Evolutionary conservation across 441 rosid species (phyloP).

Genomic region (Syzygium syzygioides): DNA sequence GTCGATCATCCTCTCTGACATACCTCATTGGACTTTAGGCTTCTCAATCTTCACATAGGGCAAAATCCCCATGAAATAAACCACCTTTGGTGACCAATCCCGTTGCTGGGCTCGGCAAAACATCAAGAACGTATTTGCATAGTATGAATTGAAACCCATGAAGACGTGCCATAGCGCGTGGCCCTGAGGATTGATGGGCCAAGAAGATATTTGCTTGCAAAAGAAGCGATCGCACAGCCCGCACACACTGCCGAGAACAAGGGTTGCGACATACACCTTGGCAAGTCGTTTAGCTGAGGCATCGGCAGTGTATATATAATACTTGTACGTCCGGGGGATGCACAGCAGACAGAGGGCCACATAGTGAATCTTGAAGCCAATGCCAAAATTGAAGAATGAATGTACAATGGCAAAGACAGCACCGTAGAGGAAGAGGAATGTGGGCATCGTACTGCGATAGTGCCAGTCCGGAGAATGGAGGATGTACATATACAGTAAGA

Average conservation of each 20-base stretch:
- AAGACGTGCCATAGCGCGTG: constrained; percentile 53
- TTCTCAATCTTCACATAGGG: constrained; percentile 81
- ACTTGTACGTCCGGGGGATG: constrained; percentile 88
- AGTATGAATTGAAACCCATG: constrained; percentile 85
- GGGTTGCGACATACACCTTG: constrained; percentile 57
- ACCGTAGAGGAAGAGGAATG: constrained; percentile 41
- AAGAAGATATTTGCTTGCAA: constrained; percentile 45
- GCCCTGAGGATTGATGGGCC: constrained; percentile 79
- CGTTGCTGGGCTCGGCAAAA: constrained; percentile 88
- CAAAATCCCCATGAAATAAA: constrained; percentile 42
- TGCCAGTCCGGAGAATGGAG: constrained; percentile 98
- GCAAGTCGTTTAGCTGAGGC: constrained; percentile 58
- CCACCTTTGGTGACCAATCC: constrained; percentile 75
- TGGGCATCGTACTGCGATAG: constrained; percentile 86
- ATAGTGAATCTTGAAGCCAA: constrained; percentile 86
- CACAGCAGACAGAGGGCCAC: constrained; percentile 75
- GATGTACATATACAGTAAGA: constrained; percentile 86
- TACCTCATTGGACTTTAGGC: constrained; percentile 56
- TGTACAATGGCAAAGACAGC: constrained; percentile 67
- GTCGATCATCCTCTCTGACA: background rate
- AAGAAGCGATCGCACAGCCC: constrained; percentile 65
- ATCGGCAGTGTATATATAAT: constrained; percentile 79
- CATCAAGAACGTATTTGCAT: constrained; percentile 35
- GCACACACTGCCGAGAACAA: constrained; percentile 51
- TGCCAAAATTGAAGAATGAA: constrained; percentile 53